These are phyloP conservation scores for Daldinia decipiens DNA, from an alignment of 495 filamentous ascomycete genomes.

Conservation along the genomic window DNA sequence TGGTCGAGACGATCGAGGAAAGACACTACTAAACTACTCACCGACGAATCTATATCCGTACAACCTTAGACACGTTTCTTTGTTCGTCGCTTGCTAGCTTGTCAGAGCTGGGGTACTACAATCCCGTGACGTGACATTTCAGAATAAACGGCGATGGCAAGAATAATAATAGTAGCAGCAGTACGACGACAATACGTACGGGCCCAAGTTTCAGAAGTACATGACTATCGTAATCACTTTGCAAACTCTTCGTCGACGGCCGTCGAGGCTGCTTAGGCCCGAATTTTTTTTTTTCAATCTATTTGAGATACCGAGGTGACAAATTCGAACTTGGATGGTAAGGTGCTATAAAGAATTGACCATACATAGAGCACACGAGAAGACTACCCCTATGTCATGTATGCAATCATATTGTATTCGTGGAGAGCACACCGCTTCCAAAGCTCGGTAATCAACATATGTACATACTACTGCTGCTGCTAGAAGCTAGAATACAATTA, in stretches of 20 bases:
- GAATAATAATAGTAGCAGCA: conserved; percentile 7
- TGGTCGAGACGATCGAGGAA: conserved; percentile 5
- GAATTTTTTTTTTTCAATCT: conserved; percentile 25
- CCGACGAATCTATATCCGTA: conserved; percentile 22
- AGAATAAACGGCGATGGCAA: conserved; percentile 15
- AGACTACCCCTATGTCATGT: conserved; percentile 1
- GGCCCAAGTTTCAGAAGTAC: conserved; percentile 13
- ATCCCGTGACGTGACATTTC: conserved; percentile 18
- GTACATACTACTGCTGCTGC: background rate
- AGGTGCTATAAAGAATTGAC: conserved; percentile 1
- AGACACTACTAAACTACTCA: conserved; percentile 18
- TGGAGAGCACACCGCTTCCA: conserved; percentile 18
- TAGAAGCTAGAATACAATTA: background rate
- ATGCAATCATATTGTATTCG: background rate
- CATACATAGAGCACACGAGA: background rate
- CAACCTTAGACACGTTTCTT: conserved; percentile 29
- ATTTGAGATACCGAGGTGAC: conserved; percentile 37
- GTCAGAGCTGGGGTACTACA: conserved; percentile 4
- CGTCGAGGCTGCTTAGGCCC: conserved; percentile 10
- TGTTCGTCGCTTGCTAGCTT: conserved; percentile 4
- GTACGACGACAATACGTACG: background rate
- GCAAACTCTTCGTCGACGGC: conserved; percentile 9
- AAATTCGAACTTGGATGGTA: conserved; percentile 10
- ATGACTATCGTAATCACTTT: conserved; percentile 14
- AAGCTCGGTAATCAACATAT: background rate